phyloP scores from a whole-genome alignment of 768 basidiomycete genomes.

The Chlorophyllum brunneum region DNA sequence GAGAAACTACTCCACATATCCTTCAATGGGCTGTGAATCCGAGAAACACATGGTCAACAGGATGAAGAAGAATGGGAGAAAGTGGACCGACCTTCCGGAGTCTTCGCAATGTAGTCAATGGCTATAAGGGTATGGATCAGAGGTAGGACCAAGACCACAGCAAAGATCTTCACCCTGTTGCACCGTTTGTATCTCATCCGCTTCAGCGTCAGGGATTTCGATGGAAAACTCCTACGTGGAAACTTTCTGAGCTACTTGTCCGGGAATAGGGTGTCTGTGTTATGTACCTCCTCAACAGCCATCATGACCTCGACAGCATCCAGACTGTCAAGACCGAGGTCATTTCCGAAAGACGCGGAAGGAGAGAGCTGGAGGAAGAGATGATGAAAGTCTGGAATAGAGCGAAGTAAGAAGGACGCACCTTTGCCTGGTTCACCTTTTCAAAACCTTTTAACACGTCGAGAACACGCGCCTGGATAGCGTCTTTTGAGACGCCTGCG shows the following conservation, averaged over 20 bases:
- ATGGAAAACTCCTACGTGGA: constrained; percentile 83
- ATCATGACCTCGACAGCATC: constrained; percentile 98
- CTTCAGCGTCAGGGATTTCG: constrained; percentile 97
- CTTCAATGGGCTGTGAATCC: constrained; percentile 44
- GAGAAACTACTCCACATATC: constrained; percentile 21
- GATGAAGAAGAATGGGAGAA: constrained; percentile 14
- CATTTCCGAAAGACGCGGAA: constrained; percentile 65
- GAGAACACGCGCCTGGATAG: constrained; percentile 70
- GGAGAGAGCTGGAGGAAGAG: constrained; percentile 51
- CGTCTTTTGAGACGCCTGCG: constrained; percentile 59
- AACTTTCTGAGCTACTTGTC: background rate
- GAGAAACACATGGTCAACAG: constrained; percentile 19
- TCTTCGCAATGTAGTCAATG: constrained; percentile 93
- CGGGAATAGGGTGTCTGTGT: constrained; percentile 7
- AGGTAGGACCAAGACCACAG: constrained; percentile 13
- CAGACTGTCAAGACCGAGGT: constrained; percentile 92
- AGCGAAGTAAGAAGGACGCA: constrained; percentile 20
- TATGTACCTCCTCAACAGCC: constrained; percentile 87
- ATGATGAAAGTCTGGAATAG: background rate
- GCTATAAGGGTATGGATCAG: constrained; percentile 43
- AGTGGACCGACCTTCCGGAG: constrained; percentile 67
- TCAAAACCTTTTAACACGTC: constrained; percentile 88
- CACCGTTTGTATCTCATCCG: constrained; percentile 90
- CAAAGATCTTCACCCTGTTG: constrained; percentile 66
- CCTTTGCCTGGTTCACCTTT: constrained; percentile 79